phyloP scores from a whole-genome alignment of 306 rosid genomes.

The Trichosanthes truncata region DNA sequence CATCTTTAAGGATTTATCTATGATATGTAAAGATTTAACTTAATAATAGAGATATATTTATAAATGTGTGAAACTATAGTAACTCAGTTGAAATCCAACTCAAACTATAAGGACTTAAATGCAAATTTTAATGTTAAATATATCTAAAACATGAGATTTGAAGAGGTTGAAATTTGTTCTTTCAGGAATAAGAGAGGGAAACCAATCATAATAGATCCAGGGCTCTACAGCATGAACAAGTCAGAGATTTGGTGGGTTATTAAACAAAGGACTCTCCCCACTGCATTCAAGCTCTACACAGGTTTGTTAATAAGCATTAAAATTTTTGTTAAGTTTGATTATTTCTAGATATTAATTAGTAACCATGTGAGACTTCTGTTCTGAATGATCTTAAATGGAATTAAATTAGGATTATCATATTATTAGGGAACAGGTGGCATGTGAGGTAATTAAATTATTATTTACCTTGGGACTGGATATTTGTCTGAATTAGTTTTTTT shows the following conservation, averaged over 20 bases:
- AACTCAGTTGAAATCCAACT: not conserved
- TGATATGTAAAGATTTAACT: not conserved
- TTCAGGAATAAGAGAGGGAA: constrained; percentile 84
- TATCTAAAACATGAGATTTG: not conserved
- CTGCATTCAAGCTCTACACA: constrained; percentile 88
- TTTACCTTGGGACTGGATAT: not conserved
- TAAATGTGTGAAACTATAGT: no score
- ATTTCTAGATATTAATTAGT: not conserved
- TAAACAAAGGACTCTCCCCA: constrained; percentile 70
- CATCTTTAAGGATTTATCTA: not conserved
- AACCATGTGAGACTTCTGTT: not conserved
- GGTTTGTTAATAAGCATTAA: constrained; percentile 30
- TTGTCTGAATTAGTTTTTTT: not conserved
- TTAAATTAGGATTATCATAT: not conserved
- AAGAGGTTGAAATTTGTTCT: not conserved
- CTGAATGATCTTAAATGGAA: not conserved
- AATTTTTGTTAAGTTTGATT: not conserved
- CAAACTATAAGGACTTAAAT: not conserved
- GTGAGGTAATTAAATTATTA: not conserved
- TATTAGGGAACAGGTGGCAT: not conserved
- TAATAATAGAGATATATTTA: no score
- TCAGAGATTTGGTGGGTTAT: constrained; percentile 88
- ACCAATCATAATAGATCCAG: constrained; percentile 83
- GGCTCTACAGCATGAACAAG: constrained; percentile 59
- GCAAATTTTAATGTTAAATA: not conserved